These are phyloP conservation scores for Streptanthus diversifolius DNA, from an alignment of 345 rosid species.

Conservation along the genomic window DNA sequence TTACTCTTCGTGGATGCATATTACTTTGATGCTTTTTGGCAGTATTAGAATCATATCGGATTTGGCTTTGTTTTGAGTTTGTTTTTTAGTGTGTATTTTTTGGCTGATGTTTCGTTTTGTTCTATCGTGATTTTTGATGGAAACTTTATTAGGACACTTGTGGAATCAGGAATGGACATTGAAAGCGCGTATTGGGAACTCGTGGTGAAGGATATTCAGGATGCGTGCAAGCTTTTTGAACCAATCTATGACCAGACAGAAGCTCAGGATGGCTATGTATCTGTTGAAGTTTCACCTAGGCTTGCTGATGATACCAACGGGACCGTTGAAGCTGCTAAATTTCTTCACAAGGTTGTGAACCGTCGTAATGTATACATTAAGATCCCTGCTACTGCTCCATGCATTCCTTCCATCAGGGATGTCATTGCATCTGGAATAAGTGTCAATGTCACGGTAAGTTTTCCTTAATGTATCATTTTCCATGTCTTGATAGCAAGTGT, in stretches of 20 bases:
- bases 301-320: conserved; percentile 89
- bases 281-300: conserved; percentile 95
- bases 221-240: conserved; percentile 97
- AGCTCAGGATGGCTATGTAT: conserved; percentile 92
- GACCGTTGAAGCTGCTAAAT: conserved; percentile 88
- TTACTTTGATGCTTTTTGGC: not conserved
- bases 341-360: conserved; percentile 77
- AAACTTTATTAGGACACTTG: conserved; percentile 54
- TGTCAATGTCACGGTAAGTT: conserved; percentile 91
- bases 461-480: not conserved
- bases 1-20: not conserved
- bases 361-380: conserved; percentile 90
- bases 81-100: not conserved
- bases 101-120: not conserved
- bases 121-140: conserved; percentile 1
- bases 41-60: not conserved
- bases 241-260: conserved; percentile 84
- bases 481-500: not conserved
- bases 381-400: conserved; percentile 93
- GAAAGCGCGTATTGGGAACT: conserved; percentile 96
- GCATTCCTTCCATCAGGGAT: conserved; percentile 88
- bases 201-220: conserved; percentile 95
- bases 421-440: conserved; percentile 85
- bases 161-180: conserved; percentile 85
- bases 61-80: not conserved